Conservation (phyloP, 495 filamentous ascomycete genomes). For the Podospora fimiseda region DNA sequence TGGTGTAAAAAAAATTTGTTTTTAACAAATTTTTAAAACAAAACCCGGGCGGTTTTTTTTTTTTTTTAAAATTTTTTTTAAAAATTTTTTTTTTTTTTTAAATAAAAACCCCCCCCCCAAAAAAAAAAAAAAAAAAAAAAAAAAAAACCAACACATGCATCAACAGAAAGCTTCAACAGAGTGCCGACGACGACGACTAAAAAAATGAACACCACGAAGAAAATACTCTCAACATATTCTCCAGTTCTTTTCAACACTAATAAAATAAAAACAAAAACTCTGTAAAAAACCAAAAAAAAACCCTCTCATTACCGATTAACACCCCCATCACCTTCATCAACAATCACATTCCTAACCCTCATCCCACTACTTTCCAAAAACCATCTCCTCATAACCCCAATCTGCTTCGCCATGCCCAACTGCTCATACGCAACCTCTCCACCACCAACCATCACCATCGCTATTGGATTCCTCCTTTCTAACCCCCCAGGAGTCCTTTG, state of each 20-base stretch:
- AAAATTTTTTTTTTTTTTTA: background rate
- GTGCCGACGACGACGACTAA: too few relatives aligned
- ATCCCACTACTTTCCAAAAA: slow-evolving; percentile 75
- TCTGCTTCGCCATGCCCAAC: slow-evolving; percentile 49
- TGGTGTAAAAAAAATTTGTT: too few relatives aligned
- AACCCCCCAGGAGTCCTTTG: slow-evolving; percentile 70
- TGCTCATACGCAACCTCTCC: slow-evolving; percentile 61
- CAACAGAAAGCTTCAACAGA: background rate
- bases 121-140: background rate
- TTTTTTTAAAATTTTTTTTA: too few relatives aligned
- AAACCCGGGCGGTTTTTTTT: too few relatives aligned
- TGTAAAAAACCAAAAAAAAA: background rate
- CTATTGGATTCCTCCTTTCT: slow-evolving; percentile 62
- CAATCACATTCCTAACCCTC: slow-evolving; percentile 70
- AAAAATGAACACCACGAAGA: too few relatives aligned
- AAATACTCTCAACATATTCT: too few relatives aligned
- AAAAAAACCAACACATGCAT: background rate
- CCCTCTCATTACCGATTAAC: background rate
- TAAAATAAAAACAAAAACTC: too few relatives aligned
- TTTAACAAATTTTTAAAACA: too few relatives aligned
- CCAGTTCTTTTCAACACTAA: too few relatives aligned
- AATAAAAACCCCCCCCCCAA: background rate
- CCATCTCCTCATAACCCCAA: slow-evolving; percentile 74
- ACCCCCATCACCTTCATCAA: slow-evolving; percentile 40
- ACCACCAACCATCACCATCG: slow-evolving; percentile 80